Evolutionary conservation across 345 rosid genomes (phyloP).

Genomic region (Hibiscus mutabilis): DNA sequence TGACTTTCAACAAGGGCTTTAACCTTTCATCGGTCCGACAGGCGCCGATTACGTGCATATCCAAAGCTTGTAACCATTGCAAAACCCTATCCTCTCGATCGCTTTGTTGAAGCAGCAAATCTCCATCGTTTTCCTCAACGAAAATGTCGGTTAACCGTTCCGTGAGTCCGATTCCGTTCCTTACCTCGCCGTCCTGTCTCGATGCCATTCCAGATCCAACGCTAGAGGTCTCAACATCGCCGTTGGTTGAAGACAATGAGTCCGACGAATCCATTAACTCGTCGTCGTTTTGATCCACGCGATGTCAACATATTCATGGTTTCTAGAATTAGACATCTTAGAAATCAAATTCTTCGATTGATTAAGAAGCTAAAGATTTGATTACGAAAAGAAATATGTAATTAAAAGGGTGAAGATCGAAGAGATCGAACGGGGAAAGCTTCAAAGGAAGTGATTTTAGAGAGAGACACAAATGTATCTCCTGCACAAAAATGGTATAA

Average conservation of each 20-base stretch:
- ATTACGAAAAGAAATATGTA: background rate
- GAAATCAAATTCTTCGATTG: slow-evolving; percentile 7
- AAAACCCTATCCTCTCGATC: slow-evolving; percentile 69
- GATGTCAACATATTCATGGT: slow-evolving; percentile 32
- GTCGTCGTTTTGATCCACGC: slow-evolving; percentile 30
- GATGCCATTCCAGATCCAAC: slow-evolving; percentile 33
- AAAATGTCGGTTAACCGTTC: slow-evolving; percentile 55
- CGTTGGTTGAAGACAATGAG: slow-evolving; percentile 10
- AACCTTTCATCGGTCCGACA: slow-evolving; percentile 96
- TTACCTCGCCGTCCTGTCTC: slow-evolving; percentile 11
- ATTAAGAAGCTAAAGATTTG: slow-evolving; percentile 2
- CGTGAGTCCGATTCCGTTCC: slow-evolving; percentile 34
- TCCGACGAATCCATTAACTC: slow-evolving; percentile 29
- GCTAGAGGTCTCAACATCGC: slow-evolving; percentile 23
- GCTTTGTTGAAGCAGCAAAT: slow-evolving; percentile 52
- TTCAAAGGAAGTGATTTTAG: background rate
- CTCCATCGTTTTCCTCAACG: slow-evolving; percentile 48
- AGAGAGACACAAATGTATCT: slow-evolving; percentile 1
- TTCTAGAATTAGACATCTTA: slow-evolving; percentile 47
- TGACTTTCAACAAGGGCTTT: slow-evolving; percentile 81
- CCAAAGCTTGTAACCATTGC: slow-evolving; percentile 88
- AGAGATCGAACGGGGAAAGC: background rate
- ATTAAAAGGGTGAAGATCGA: background rate
- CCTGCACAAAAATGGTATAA: background rate
- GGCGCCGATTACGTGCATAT: slow-evolving; percentile 87